A percentile compares a stretch with the other conserved stretches of the same genome.
phyloP scores from a whole-genome alignment of 495 filamentous ascomycete genomes.

The Aspergillus diversus region DNA sequence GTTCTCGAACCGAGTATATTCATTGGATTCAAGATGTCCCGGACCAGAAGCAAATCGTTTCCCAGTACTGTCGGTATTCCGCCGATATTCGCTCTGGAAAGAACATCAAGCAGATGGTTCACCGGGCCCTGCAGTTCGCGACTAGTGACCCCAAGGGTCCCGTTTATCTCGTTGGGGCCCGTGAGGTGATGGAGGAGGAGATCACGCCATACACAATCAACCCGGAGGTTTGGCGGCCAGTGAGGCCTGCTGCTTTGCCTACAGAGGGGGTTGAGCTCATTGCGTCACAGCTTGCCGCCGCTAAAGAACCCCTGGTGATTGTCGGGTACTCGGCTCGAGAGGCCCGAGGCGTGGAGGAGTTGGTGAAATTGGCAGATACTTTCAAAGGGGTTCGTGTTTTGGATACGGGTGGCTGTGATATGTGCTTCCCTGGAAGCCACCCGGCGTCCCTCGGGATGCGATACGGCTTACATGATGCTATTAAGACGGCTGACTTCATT shows the following conservation, averaged over 20 bases:
- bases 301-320: slow-evolving; percentile 76
- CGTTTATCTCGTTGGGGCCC: slow-evolving; percentile 80
- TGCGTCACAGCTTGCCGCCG: slow-evolving; percentile 68
- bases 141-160: slow-evolving; percentile 80
- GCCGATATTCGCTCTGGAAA: slow-evolving; percentile 88
- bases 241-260: slow-evolving; percentile 76
- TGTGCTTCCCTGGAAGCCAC: slow-evolving; percentile 92
- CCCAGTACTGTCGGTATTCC: slow-evolving; percentile 92
- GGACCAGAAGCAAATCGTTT: slow-evolving; percentile 88
- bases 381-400: slow-evolving; percentile 82
- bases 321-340: slow-evolving; percentile 85
- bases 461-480: slow-evolving; percentile 75
- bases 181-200: slow-evolving; percentile 93
- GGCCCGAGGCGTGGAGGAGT: slow-evolving; percentile 64
- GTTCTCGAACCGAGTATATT: slow-evolving; percentile 90
- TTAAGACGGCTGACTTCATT: slow-evolving; percentile 81
- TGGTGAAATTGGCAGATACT: slow-evolving; percentile 77
- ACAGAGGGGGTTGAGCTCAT: slow-evolving; percentile 67
- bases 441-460: slow-evolving; percentile 71
- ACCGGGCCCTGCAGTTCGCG: slow-evolving; percentile 86
- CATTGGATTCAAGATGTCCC: slow-evolving; percentile 98
- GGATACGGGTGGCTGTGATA: slow-evolving; percentile 89
- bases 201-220: slow-evolving; percentile 77
- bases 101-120: slow-evolving; percentile 96
- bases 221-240: slow-evolving; percentile 74